Evolutionary conservation across 257 asterid genomes (phyloP), one percentile per base, ranked within the genome.

Genomic region (Coffea eugenioides): DNA sequence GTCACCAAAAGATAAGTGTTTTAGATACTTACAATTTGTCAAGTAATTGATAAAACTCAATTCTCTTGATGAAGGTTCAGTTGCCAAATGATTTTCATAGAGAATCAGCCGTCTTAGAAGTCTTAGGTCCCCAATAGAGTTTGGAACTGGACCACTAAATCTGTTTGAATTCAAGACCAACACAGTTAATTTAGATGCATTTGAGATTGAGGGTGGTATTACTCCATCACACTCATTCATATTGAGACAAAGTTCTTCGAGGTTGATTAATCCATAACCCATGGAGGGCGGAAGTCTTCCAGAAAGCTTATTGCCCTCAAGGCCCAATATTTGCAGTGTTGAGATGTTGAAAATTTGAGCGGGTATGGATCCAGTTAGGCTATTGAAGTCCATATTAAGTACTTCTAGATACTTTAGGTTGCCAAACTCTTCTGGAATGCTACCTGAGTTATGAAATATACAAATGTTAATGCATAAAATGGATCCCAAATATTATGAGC

Each of bases 131-230:
- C 80, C 80, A 16, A 77, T 16, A 61, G 67, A 68, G 52, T 62
- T 56, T 0, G 87, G 87, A 8, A 85, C 83, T 3, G 79, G 69
- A 10, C 88, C 88, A 4, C 77, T n/a, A 11, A 84, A 20, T 62
- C 69, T 79, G 72, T 80, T 83, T 23, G 4, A 21, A 4, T 27
- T 66, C 46, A 73, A 54, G 45, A 2, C 16, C 7, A 77, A 66
- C 25, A 6, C 18, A 16, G 6, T 14, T 20, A 77, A 71, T 10
- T 23, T 39, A n/a, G 77, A 71, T 14, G 46, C 45, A 48, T 45
- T 79, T 43, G 82, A 56, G 45, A 71, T 56, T 2, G 11, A 57
- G 14, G 46, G 0, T 14, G 76, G 82, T n/a, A 70, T 43, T 2
- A 20, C 51, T 69, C 82, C 82, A 70, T 27, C 10, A 7, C 71